Base-by-base conservation (phyloP, 2,329 filamentous ascomycete genomes). In the Chrysoporthe austroafricana region DNA sequence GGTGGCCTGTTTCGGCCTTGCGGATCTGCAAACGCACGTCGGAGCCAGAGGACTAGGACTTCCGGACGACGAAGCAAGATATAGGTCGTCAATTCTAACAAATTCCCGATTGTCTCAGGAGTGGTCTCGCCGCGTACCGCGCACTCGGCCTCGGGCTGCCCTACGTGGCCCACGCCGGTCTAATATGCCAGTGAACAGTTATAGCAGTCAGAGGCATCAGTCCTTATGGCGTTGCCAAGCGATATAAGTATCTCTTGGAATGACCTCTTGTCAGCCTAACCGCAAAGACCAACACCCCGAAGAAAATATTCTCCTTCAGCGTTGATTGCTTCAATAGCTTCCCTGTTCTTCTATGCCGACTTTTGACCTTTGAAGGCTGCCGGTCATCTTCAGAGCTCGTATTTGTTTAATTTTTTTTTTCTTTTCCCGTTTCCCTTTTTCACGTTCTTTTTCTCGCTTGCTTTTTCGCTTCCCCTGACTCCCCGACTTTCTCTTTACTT, bases 281-380 rank as follows among this genome's bases (percentile, higher is more conserved):
- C 9, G 14, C 44, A 39, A n/a, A 16, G 14, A 9, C 21, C 11
- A 43, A 9, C 39, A 60, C n/a, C 57, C 9, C 57, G n/a, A 44
- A 26, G n/a, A 39, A 16, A 11, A 26, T 26, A 54, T 36, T 62
- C 36, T 3, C 21, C 43, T 46, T 62, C 44, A 62, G 60, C 34
- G 60, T 62, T 62, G 60, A 62, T 52, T 46, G 46, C 60, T 62
- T 62, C 21, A 39, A 4, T 60, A 13, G 13, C 44, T 21, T 34
- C 4, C 21, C 13, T 39, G 7, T 32, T 57, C 39, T 14, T 18
- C 13, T 32, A 3, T n/a, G 16, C 34, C 36, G n/a, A 18, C 7
- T 13, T 62, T 62, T 42, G n/a, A 32, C 32, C 43, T 39, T 39
- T 3, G 2, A 50, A 39, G 60, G 60, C 11, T 50, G 60, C 60